Base-by-base conservation (phyloP, 2,329 filamentous ascomycete species). In the Madurella fahalii region DNA sequence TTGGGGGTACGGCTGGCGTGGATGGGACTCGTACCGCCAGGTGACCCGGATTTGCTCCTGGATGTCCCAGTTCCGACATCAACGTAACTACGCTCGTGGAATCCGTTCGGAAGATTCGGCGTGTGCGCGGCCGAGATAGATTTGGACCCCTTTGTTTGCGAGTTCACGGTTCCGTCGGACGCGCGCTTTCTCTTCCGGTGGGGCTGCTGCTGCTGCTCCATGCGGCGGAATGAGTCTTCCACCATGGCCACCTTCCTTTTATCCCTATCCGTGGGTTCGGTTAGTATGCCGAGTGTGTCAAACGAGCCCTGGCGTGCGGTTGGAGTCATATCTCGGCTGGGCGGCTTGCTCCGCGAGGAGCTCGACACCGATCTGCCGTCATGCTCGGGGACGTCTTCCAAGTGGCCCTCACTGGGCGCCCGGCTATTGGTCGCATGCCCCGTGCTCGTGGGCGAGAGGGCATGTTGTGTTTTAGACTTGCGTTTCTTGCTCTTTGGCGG, bases 181-280 rank as follows among this genome's bases (percentile, higher is more conserved):
- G 72, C 68, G 8, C 82, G 77, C 65, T 86, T 86, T 72, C 85
- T 84, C 68, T 86, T 86, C 31, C 78, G 76, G 0, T 75, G 73
- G 1, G 80, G 61, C 15, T 61, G 61, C 20, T 61, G 65, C 54
- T 82, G 78, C 64, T 79, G 80, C 62, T 82, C 83, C 78, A 84
- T 82, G 18, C 77, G 82, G 52, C 81, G 77, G 65, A 87, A 82
- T 2, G 80, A 75, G 56, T 85, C 81, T 60, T 87, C 84, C 0
- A 85, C 77, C 77, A 83, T 83, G 17, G 82, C 80, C 11, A 86
- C 78, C 61, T 87, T 87, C 37, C 84, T 74, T 69, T 87, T 86
- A 58, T 87, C 84, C 31, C 84, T 78, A 59, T 86, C 83, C 0
- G 84, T 85, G 7, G 79, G 81, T 58, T 84, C 83, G 0, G 82